phyloP scores from a whole-genome alignment of 108 stramenopile species.

The Fragilaria crotonensis region DNA sequence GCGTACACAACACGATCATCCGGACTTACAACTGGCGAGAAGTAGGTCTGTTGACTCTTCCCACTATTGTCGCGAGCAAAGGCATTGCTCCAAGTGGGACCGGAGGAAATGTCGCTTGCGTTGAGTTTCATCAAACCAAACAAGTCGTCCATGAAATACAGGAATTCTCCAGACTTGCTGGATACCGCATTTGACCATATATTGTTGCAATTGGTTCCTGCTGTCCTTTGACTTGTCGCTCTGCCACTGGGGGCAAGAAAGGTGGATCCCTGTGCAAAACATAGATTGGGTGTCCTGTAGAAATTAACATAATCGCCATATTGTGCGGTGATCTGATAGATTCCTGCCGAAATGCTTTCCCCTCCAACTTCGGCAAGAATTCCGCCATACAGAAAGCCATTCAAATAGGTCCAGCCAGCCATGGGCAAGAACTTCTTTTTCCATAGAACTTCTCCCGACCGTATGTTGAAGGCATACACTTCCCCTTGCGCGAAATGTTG shows the following conservation, averaged over 20 bases:
- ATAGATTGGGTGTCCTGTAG: background rate
- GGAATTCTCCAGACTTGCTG: background rate
- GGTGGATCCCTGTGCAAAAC: background rate
- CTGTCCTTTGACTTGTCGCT: background rate
- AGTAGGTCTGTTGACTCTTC: background rate
- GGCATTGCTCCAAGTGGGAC: background rate
- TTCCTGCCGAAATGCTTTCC: background rate
- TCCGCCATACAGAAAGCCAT: background rate
- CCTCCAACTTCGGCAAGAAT: background rate
- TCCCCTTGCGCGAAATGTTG: background rate
- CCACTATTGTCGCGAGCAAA: background rate
- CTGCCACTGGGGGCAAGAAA: background rate
- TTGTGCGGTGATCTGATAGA: background rate
- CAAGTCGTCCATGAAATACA: background rate
- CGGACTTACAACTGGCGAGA: background rate
- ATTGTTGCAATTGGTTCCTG: background rate
- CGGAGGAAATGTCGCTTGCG: background rate
- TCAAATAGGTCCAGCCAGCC: background rate
- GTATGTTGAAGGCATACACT: background rate
- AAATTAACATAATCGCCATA: background rate
- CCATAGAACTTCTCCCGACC: background rate
- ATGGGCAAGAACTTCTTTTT: background rate
- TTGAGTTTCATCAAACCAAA: background rate
- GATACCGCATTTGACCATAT: background rate
- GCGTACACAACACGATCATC: background rate